phyloP scores from a whole-genome alignment of 345 rosid species.

The Murraya koenigii region DNA sequence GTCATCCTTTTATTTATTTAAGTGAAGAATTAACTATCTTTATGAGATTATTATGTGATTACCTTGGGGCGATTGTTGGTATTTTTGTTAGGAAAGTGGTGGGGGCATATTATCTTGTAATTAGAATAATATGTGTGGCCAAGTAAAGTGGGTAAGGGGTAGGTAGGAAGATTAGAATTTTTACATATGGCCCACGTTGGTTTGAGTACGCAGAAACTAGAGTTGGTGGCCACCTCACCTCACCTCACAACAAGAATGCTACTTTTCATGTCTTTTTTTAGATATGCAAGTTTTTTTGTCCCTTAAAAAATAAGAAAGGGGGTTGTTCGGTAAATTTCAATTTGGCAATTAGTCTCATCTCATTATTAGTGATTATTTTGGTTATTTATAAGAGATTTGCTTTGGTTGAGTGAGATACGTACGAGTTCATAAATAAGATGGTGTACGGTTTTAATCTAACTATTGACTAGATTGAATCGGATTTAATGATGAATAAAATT shows the following conservation, averaged over 20 bases:
- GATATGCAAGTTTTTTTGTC: not conserved
- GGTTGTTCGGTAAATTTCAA: not conserved
- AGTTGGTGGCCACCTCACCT: constrained; percentile 27
- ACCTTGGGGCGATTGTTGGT: not conserved
- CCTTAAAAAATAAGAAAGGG: not conserved
- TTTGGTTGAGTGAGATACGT: too few relatives aligned
- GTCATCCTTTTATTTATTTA: not conserved
- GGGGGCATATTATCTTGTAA: not conserved
- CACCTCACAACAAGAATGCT: not conserved
- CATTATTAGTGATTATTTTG: not conserved
- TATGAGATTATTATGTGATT: not conserved
- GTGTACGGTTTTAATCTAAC: too few relatives aligned
- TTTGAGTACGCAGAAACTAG: too few relatives aligned
- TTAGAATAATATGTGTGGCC: not conserved
- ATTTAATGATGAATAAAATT: too few relatives aligned
- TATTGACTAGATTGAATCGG: too few relatives aligned
- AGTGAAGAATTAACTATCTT: not conserved
- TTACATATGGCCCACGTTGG: not conserved
- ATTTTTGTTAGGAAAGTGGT: not conserved
- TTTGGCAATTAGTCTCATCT: not conserved
- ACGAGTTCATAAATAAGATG: too few relatives aligned
- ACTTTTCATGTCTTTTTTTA: not conserved
- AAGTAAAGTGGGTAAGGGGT: constrained; percentile 30
- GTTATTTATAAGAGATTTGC: not conserved
- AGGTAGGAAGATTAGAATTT: constrained; percentile 12